A percentile compares a stretch with the other conserved stretches of the same genome.
phyloP scores from a whole-genome alignment of 78 protist species.

The Dictyostelium intermedium region DNA sequence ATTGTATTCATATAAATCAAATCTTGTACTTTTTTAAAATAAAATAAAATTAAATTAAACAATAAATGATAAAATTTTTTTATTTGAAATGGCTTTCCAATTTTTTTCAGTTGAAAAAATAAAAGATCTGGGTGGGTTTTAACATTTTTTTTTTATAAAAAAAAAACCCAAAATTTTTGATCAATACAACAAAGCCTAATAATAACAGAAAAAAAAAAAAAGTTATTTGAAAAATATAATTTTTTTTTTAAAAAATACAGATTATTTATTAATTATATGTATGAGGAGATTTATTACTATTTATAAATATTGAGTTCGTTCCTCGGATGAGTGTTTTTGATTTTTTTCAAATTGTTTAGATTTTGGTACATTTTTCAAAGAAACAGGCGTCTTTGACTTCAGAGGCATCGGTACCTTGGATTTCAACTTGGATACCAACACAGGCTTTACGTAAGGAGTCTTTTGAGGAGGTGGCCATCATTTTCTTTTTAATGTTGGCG shows the following conservation, averaged over 20 bases:
- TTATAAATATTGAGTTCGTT: neutral
- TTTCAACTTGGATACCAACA: conserved; percentile 90
- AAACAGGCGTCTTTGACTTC: conserved; percentile 83
- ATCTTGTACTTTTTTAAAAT: neutral
- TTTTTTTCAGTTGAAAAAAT: no score
- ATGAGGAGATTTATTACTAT: neutral
- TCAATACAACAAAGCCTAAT: no score
- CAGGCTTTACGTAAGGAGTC: conserved; percentile 89
- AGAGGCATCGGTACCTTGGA: conserved; percentile 93
- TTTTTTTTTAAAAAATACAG: neutral
- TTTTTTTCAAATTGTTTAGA: conserved; percentile 7
- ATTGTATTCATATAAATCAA: neutral
- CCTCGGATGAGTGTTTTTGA: neutral
- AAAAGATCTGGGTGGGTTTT: no score
- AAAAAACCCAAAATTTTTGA: no score
- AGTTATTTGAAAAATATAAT: no score
- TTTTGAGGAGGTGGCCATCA: conserved; percentile 94
- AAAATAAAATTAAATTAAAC: no score
- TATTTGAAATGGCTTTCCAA: no score
- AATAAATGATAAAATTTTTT: no score
- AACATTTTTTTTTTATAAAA: no score
- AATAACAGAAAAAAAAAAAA: no score
- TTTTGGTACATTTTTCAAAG: conserved; percentile 71
- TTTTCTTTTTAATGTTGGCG: conserved; percentile 88
- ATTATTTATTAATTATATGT: neutral